Conservation (phyloP, 495 filamentous ascomycete species). For the Astrothelium macrocarpum region DNA sequence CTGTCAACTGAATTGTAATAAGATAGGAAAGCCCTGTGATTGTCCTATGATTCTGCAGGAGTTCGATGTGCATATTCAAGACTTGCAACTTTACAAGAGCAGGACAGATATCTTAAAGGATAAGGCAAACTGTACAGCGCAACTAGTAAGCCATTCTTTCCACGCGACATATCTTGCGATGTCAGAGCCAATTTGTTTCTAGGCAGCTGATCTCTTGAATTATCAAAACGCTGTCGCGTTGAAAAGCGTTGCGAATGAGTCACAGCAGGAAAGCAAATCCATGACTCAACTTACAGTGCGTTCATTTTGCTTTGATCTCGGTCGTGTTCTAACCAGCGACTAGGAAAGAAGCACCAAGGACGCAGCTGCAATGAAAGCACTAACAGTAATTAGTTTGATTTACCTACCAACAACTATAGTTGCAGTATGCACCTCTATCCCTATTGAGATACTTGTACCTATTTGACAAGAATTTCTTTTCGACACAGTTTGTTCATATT, state of each 20-base stretch:
- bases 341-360: conserved; percentile 29
- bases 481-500: conserved; percentile 27
- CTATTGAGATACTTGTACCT: conserved; percentile 2
- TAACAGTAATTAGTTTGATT: conserved; percentile 31
- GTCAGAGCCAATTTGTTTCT: background rate
- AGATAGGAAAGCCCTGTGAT: background rate
- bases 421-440: conserved; percentile 20
- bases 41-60: conserved; percentile 4
- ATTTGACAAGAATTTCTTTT: conserved; percentile 35
- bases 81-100: background rate
- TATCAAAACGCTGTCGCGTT: conserved; percentile 13
- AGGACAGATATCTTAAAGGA: conserved; percentile 9
- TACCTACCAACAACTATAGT: conserved; percentile 33
- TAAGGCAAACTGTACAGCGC: conserved; percentile 9
- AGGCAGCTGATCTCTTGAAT: conserved; percentile 13
- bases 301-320: too few relatives aligned
- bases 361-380: conserved; percentile 31
- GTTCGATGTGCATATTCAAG: conserved; percentile 6
- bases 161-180: background rate
- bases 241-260: conserved; percentile 11
- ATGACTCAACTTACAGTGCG: conserved; percentile 18
- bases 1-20: background rate
- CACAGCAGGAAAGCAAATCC: conserved; percentile 16
- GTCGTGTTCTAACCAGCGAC: background rate
- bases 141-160: conserved; percentile 7